Percentiles rank a stretch among this genome's conserved stretches.
phyloP scores from a whole-genome alignment of 2,329 filamentous ascomycete genomes.

The Setomelanomma holmii region DNA sequence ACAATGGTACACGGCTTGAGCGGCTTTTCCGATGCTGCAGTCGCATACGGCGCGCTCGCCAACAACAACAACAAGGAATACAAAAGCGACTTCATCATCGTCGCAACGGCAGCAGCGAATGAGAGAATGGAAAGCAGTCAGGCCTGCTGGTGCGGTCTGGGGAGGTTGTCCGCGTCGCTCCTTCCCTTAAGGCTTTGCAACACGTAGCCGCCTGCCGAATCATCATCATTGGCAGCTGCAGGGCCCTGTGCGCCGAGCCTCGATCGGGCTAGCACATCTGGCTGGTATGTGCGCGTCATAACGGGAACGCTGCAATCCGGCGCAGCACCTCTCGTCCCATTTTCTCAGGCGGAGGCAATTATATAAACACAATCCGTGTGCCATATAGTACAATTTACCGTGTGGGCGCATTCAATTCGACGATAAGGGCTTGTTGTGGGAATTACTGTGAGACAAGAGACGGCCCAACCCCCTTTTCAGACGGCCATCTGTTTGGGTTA shows the following conservation, averaged over 20 bases:
- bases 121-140: slow-evolving; percentile 10
- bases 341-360: slow-evolving; percentile 5
- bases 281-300: slow-evolving; percentile 31
- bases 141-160: slow-evolving; percentile 4
- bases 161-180: not conserved
- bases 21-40: slow-evolving; percentile 52
- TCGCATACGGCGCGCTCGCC: slow-evolving; percentile 42
- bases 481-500: slow-evolving; percentile 5
- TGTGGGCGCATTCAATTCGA: slow-evolving; percentile 7
- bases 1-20: slow-evolving; percentile 67
- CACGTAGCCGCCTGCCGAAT: slow-evolving; percentile 24
- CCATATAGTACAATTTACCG: not conserved
- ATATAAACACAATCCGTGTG: slow-evolving; percentile 13
- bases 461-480: slow-evolving; percentile 24
- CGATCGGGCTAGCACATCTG: slow-evolving; percentile 9
- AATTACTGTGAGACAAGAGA: slow-evolving; percentile 5
- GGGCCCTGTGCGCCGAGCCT: slow-evolving; percentile 8
- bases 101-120: slow-evolving; percentile 9
- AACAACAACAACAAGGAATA: slow-evolving; percentile 34
- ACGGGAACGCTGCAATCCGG: slow-evolving; percentile 27
- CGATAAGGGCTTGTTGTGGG: not conserved
- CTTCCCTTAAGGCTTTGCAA: slow-evolving; percentile 10
- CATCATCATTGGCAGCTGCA: slow-evolving; percentile 20
- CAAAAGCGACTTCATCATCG: slow-evolving; percentile 36
- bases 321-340: slow-evolving; percentile 26